Evolutionary conservation across 306 rosid species (phyloP).

Genomic region (Medicago arabica): DNA sequence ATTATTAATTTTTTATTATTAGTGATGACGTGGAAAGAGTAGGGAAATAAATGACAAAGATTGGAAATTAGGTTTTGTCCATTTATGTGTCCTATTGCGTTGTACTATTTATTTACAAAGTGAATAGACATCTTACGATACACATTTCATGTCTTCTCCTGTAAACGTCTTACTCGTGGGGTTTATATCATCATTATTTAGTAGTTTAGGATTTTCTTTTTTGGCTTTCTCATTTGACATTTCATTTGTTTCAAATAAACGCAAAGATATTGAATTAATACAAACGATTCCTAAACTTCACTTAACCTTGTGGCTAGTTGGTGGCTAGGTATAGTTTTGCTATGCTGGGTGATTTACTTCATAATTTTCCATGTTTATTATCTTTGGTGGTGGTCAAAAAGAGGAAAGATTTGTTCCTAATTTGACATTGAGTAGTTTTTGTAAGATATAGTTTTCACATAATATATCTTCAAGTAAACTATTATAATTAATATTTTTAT

Average conservation of each 20-base stretch:
- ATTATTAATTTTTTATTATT: constrained; percentile 30
- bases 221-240: not conserved
- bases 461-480: no score
- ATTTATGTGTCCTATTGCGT: constrained; percentile 40
- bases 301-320: not conserved
- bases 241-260: not conserved
- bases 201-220: constrained; percentile 2
- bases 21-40: constrained; percentile 39
- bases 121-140: constrained; percentile 47
- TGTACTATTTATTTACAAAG: constrained; percentile 45
- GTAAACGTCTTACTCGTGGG: constrained; percentile 43
- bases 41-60: constrained; percentile 41
- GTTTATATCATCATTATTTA: constrained; percentile 24
- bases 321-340: not conserved
- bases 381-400: not conserved
- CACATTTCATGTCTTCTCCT: constrained; percentile 31
- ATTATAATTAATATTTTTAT: no score
- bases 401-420: not conserved
- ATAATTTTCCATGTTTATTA: no score
- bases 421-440: not conserved
- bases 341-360: not conserved
- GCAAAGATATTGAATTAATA: not conserved
- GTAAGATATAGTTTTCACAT: no score
- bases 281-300: not conserved
- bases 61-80: constrained; percentile 46